Evolutionary conservation across 495 filamentous ascomycete species (phyloP).

Genomic region (Penicillium pancosmium): DNA sequence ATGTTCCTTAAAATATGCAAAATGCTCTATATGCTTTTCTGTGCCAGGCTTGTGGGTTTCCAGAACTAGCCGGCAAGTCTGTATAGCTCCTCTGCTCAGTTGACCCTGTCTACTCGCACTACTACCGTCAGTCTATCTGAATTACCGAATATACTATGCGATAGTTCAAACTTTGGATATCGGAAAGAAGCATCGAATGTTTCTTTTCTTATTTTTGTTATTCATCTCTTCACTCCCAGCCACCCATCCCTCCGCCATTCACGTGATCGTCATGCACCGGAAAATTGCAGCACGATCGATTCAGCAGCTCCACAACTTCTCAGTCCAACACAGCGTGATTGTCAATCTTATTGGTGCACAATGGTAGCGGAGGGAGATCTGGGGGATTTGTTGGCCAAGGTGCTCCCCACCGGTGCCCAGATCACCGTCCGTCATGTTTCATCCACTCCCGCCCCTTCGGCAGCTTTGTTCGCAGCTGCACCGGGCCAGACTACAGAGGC

Average conservation of each 20-base stretch:
- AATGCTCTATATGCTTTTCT: too few species aligned
- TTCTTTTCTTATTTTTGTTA: neutral
- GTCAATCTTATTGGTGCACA: constrained; percentile 31
- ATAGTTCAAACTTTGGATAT: too few species aligned
- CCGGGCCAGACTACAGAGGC: constrained; percentile 66
- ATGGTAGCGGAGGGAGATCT: constrained; percentile 41
- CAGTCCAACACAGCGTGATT: constrained; percentile 18
- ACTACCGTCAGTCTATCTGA: too few species aligned
- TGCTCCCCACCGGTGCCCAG: constrained; percentile 68
- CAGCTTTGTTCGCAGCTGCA: constrained; percentile 77
- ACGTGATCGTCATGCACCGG: constrained; percentile 24
- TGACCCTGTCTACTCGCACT: too few species aligned
- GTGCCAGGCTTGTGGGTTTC: too few species aligned
- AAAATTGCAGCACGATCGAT: neutral
- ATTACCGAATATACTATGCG: too few species aligned
- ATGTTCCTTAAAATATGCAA: too few species aligned
- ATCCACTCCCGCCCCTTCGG: constrained; percentile 72
- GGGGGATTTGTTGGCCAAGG: constrained; percentile 60
- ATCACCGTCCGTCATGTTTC: constrained; percentile 86
- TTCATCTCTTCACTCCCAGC: neutral
- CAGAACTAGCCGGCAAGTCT: too few species aligned
- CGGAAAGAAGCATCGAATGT: neutral
- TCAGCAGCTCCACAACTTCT: constrained; percentile 20
- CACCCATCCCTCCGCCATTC: constrained; percentile 5
- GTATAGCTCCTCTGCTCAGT: too few species aligned